phyloP scores from a whole-genome alignment of 495 filamentous ascomycete genomes.

The Hyaloscypha finlandica region DNA sequence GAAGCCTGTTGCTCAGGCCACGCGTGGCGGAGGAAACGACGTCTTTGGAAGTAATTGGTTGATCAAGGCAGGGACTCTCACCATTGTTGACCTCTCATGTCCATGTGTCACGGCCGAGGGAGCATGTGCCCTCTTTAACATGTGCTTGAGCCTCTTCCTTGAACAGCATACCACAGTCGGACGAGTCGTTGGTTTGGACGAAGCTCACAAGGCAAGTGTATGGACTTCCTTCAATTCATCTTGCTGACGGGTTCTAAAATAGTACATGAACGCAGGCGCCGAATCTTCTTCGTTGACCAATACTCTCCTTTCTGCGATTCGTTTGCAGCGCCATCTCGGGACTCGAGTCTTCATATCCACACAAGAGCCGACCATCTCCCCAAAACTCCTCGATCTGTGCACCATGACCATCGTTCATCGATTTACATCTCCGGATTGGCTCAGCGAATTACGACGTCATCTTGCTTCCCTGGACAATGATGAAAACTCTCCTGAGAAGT shows the following conservation, averaged over 20 bases:
- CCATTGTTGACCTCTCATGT: conserved; percentile 75
- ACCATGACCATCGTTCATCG: conserved; percentile 75
- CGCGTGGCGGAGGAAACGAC: neutral
- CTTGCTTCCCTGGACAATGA: conserved; percentile 47
- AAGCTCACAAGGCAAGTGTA: conserved; percentile 36
- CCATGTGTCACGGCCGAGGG: conserved; percentile 65
- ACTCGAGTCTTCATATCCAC: conserved; percentile 71
- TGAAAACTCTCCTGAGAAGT: conserved; percentile 7
- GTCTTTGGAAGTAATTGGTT: conserved; percentile 37
- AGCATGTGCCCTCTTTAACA: conserved; percentile 71
- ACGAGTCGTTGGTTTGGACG: conserved; percentile 46
- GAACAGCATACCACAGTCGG: conserved; percentile 46
- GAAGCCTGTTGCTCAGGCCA: neutral
- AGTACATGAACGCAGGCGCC: conserved; percentile 48
- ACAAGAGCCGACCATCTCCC: conserved; percentile 77
- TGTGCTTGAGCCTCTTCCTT: conserved; percentile 62
- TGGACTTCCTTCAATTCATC: neutral
- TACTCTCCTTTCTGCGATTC: conserved; percentile 62
- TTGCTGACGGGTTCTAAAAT: neutral
- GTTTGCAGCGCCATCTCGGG: conserved; percentile 70
- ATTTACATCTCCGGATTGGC: conserved; percentile 73
- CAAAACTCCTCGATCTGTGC: conserved; percentile 67
- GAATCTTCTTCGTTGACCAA: conserved; percentile 59
- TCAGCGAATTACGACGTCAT: conserved; percentile 59
- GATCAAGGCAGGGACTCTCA: conserved; percentile 56